A percentile compares a stretch with the other conserved stretches of the same genome.
Conservation (phyloP, 2,329 filamentous ascomycete species). For the Aphanocladium album region DNA sequence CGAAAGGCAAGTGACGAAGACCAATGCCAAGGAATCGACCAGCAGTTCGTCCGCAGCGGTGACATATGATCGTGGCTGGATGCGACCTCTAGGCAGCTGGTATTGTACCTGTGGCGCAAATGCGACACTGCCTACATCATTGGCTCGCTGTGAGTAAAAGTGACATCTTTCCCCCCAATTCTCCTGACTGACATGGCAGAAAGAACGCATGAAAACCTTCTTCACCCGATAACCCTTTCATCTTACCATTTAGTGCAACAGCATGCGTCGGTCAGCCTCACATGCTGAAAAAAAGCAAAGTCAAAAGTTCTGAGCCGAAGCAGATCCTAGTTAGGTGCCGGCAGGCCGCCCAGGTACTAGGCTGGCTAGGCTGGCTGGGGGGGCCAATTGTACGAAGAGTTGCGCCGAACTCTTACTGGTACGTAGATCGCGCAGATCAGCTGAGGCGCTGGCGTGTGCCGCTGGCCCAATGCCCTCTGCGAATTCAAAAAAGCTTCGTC, state of each 20-base stretch:
- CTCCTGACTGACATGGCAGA: background rate
- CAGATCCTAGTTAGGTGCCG: too few relatives aligned
- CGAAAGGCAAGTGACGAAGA: background rate
- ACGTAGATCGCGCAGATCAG: constrained; percentile 7
- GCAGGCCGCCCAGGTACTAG: too few relatives aligned
- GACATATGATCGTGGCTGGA: background rate
- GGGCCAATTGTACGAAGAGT: background rate
- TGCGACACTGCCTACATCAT: background rate
- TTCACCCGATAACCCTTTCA: background rate
- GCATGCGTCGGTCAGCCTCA: background rate
- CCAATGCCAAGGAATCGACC: background rate
- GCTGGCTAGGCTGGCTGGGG: too few relatives aligned
- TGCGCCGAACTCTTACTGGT: background rate
- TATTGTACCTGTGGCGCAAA: too few relatives aligned
- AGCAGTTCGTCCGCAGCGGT: background rate
- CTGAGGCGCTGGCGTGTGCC: background rate
- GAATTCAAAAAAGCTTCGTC: background rate
- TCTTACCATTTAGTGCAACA: background rate
- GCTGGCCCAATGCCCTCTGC: background rate
- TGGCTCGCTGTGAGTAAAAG: background rate
- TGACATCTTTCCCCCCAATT: background rate
- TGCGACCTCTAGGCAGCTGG: background rate
- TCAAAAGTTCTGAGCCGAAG: background rate
- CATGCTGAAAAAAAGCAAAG: background rate
- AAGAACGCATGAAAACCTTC: background rate